phyloP scores from a whole-genome alignment of 176 grass and related monocot genomes.

The Raddia guianensis region DNA sequence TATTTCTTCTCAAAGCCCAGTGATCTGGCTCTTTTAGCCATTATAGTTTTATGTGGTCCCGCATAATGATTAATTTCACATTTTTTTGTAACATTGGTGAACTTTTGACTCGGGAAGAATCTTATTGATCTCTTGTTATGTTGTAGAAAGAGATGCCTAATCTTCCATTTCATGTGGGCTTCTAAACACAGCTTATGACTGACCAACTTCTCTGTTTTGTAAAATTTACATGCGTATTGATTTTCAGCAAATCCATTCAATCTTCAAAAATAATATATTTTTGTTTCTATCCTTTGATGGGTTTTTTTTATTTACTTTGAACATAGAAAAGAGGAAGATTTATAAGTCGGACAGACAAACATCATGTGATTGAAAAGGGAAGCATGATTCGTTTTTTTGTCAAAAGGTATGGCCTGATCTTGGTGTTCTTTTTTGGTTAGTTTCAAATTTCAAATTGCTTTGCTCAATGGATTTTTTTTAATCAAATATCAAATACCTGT shows the following conservation, averaged over 20 bases:
- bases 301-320: slow-evolving; percentile 8
- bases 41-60: slow-evolving; percentile 13
- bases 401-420: slow-evolving; percentile 70
- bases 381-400: slow-evolving; percentile 87
- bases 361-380: slow-evolving; percentile 67
- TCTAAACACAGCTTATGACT: slow-evolving; percentile 2
- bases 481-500: slow-evolving; percentile 23
- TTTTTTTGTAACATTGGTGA: not conserved
- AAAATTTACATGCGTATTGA: not conserved
- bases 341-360: slow-evolving; percentile 56
- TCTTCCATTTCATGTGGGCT: not conserved
- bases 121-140: slow-evolving; percentile 1
- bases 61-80: not conserved
- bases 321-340: slow-evolving; percentile 65
- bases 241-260: slow-evolving; percentile 21
- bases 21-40: not conserved
- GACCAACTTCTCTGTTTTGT: slow-evolving; percentile 22
- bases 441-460: slow-evolving; percentile 36
- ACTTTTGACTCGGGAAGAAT: not conserved
- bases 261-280: not conserved
- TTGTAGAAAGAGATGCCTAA: not conserved
- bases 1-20: not conserved
- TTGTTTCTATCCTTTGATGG: not conserved
- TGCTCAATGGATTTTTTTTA: not conserved
- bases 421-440: not conserved